These are phyloP conservation scores for Nicotiana tabacum DNA, from an alignment of 257 asterid genomes.

Conservation along the genomic window DNA sequence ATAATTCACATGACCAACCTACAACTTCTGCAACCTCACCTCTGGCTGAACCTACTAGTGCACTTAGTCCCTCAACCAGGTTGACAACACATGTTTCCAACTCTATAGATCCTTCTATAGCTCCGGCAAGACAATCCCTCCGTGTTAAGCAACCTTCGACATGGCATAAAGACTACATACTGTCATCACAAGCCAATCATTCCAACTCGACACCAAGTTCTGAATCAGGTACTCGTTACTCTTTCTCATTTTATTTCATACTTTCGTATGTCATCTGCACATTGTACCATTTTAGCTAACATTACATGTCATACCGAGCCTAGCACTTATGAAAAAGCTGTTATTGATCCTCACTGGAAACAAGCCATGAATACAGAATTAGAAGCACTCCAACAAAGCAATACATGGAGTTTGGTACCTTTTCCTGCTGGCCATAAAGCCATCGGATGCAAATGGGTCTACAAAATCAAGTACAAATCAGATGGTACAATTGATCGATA, in stretches of 20 bases:
- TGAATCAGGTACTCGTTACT: conserved; percentile 4
- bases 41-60: background rate
- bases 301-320: conserved; percentile 14
- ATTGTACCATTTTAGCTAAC: conserved; percentile 7
- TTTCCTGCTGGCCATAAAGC: background rate
- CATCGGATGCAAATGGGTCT: conserved; percentile 10
- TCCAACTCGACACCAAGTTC: background rate
- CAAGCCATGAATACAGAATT: background rate
- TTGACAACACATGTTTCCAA: background rate
- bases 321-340: background rate
- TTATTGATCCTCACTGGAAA: background rate
- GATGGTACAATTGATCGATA: conserved; percentile 1
- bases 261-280: background rate
- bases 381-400: background rate
- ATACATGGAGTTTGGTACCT: background rate
- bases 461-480: background rate
- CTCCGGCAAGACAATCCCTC: background rate
- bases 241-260: conserved; percentile 9
- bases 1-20: background rate
- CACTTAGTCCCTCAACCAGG: background rate
- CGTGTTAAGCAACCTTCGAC: background rate
- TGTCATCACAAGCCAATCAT: background rate
- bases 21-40: background rate
- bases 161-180: background rate
- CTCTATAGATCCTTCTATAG: background rate